These are phyloP conservation scores for Henningerozyma blattae DNA, from an alignment of 805 yeast species.

Conservation along the genomic window DNA sequence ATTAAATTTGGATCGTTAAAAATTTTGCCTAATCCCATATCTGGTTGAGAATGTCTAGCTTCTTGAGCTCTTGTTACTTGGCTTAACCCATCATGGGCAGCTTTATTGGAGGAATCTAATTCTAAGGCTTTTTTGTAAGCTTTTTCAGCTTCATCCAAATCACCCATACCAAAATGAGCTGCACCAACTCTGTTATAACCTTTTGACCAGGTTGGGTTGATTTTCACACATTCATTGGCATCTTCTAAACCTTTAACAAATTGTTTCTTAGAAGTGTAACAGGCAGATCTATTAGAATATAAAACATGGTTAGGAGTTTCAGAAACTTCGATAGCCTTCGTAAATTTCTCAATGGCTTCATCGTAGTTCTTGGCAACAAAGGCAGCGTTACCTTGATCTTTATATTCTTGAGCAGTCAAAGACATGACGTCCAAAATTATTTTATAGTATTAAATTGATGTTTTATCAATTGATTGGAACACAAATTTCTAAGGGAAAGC, in stretches of 20 bases:
- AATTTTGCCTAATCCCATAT: slow-evolving; percentile 63
- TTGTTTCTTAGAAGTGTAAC: slow-evolving; percentile 68
- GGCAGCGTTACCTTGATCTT: slow-evolving; percentile 88
- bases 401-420: slow-evolving; percentile 54
- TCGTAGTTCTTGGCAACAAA: slow-evolving; percentile 78
- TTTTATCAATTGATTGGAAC: no score
- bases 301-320: slow-evolving; percentile 81
- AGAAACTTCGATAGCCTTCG: slow-evolving; percentile 79
- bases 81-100: slow-evolving; percentile 74
- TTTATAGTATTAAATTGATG: no score
- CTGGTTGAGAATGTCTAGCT: slow-evolving; percentile 43
- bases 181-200: slow-evolving; percentile 92
- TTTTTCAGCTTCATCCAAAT: slow-evolving; percentile 59
- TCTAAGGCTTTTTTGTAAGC: slow-evolving; percentile 71
- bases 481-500: no score
- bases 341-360: slow-evolving; percentile 68
- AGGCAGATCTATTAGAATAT: slow-evolving; percentile 88
- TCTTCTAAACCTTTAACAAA: slow-evolving; percentile 69
- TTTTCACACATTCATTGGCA: slow-evolving; percentile 71
- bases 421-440: no score
- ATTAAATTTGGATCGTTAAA: slow-evolving; percentile 73
- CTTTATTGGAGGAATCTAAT: slow-evolving; percentile 68
- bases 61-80: slow-evolving; percentile 53
- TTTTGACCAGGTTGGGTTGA: slow-evolving; percentile 86
- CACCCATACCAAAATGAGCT: slow-evolving; percentile 79